phyloP scores from a whole-genome alignment of 371 early-diverging fungal species.

The Mycotypha africana region DNA sequence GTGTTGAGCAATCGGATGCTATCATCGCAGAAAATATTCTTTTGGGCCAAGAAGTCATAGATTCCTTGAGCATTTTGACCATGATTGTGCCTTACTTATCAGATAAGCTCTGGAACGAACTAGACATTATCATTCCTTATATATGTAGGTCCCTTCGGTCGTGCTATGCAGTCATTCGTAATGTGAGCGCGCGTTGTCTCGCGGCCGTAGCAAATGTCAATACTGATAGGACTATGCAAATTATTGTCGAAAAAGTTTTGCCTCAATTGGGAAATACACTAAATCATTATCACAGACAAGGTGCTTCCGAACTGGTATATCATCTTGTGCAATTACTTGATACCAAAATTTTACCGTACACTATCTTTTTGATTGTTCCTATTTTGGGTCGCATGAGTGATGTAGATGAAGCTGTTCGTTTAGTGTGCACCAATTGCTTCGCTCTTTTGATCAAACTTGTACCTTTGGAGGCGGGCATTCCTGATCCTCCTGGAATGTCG shows the following conservation, averaged over 20 bases:
- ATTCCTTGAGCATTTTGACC: slow-evolving; percentile 70
- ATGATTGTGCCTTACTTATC: slow-evolving; percentile 68
- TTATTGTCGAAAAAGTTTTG: slow-evolving; percentile 71
- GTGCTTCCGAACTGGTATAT: slow-evolving; percentile 75
- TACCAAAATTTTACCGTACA: slow-evolving; percentile 82
- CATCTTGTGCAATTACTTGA: slow-evolving; percentile 67
- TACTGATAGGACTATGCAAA: slow-evolving; percentile 70
- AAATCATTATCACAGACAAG: slow-evolving; percentile 74
- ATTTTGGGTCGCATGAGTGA: slow-evolving; percentile 98
- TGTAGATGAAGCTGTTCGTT: slow-evolving; percentile 80
- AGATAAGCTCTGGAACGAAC: slow-evolving; percentile 25
- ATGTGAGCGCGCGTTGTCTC: slow-evolving; percentile 75
- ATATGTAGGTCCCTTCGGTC: slow-evolving; percentile 64
- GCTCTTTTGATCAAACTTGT: slow-evolving; percentile 92
- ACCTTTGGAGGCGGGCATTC: slow-evolving; percentile 86
- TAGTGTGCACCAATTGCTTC: slow-evolving; percentile 89
- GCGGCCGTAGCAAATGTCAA: slow-evolving; percentile 68
- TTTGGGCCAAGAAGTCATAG: slow-evolving; percentile 70
- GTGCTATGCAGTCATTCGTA: slow-evolving; percentile 71
- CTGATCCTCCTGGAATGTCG: slow-evolving; percentile 88
- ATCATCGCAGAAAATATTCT: slow-evolving; percentile 17
- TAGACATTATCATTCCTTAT: slow-evolving; percentile 59
- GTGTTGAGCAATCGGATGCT: slow-evolving; percentile 25
- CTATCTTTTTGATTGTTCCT: slow-evolving; percentile 93
- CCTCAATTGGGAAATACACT: slow-evolving; percentile 76